Percentiles rank a stretch among this genome's conserved stretches.
These are phyloP conservation scores for Tulasnella calospora DNA, from an alignment of 768 basidiomycete species.

Conservation along the genomic window DNA sequence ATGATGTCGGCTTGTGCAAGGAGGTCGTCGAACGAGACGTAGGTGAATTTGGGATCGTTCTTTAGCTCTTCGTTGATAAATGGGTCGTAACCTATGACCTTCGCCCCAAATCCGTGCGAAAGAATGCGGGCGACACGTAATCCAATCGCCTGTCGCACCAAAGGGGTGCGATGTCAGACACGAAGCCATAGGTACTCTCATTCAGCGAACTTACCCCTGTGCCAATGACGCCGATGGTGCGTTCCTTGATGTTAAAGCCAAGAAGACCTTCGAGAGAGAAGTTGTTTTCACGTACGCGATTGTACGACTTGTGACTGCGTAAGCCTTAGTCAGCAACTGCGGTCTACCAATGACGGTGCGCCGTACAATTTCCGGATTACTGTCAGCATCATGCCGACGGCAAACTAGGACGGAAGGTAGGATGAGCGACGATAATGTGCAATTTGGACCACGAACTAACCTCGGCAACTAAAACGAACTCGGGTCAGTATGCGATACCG, in stretches of 20 bases:
- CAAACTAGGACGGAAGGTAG: slow-evolving; percentile 24
- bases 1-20: slow-evolving; percentile 35
- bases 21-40: slow-evolving; percentile 34
- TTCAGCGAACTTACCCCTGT: slow-evolving; percentile 31
- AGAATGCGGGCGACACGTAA: slow-evolving; percentile 34
- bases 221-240: slow-evolving; percentile 37
- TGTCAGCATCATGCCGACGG: slow-evolving; percentile 30
- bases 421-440: neutral
- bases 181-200: neutral
- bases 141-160: slow-evolving; percentile 14
- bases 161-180: neutral
- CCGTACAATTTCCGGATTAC: slow-evolving; percentile 29
- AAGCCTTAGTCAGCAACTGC: neutral
- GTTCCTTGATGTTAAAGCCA: slow-evolving; percentile 33
- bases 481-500: neutral
- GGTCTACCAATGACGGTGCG: neutral
- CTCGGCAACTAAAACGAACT: slow-evolving; percentile 24
- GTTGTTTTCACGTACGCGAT: slow-evolving; percentile 30
- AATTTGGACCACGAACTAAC: neutral
- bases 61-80: slow-evolving; percentile 22
- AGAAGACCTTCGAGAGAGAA: slow-evolving; percentile 30
- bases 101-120: slow-evolving; percentile 33
- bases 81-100: slow-evolving; percentile 35
- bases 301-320: slow-evolving; percentile 28
- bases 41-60: slow-evolving; percentile 25